Evolutionary conservation across 2,329 filamentous ascomycete genomes (phyloP), one percentile per base, ranked within the genome.

Genomic region (Nigrospora sphaerica): DNA sequence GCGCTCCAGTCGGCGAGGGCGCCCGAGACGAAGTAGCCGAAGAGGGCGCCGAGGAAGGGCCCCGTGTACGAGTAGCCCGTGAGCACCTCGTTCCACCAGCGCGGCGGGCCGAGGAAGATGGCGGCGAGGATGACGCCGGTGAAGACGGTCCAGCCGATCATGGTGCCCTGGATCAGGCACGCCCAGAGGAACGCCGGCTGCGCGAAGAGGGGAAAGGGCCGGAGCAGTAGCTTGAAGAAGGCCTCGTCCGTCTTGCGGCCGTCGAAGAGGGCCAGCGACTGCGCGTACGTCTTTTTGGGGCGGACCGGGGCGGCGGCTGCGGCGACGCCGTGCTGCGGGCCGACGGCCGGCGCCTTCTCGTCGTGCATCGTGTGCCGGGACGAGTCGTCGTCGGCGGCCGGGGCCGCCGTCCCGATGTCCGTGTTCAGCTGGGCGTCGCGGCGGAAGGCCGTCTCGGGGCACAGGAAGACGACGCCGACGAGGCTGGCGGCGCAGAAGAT

Each of bases 91-190:
- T 81, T 73, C 78, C 91, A 95, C 72, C 82, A 93, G 36, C 91
- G 78, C 1, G 88, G 88, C 2, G 85, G 84, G 2, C 85, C 83
- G 40, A 95, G 76, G 69, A 93, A 92, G 54, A 95, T 83, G 49
- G 84, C 80, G n/a, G 84, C 86, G 39, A 95, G 70, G 54, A 93
- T 81, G 50, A 93, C 85, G 47, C 88, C 86, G 53, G 95, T 92
- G 60, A 96, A 88, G 14, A 96, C 88, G 1, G 91, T 95, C 91
- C 92, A 97, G 53, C 91, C 92, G 58, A 96, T 95, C 60, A 95
- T 80, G 5, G 87, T 81, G 14, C 91, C 91, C 73, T 95, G 91
- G 42, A 91, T 88, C 4, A 96, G 72, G 57, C 73, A 75, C 19
- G 73, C 75, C 87, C 89, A 95, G 36, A 95, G 65, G 55, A 96